Conservation (phyloP, 176 grass and related monocot species). For the Eleusine coracana region DNA sequence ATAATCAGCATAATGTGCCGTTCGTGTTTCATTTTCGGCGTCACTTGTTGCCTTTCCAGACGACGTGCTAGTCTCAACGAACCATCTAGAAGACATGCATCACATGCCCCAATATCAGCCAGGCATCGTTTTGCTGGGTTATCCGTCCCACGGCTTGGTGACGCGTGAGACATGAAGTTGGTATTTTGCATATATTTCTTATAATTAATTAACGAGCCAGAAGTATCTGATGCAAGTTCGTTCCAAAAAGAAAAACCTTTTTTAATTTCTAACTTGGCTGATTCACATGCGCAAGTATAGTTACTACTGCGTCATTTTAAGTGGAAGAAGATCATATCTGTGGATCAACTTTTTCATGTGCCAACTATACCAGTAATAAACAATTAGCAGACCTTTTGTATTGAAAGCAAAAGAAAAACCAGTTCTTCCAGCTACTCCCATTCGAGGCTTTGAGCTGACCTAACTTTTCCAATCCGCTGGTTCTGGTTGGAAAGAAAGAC, state of each 20-base stretch:
- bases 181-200: not conserved
- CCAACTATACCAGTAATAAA: not conserved
- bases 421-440: conserved; percentile 25
- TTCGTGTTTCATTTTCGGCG: conserved; percentile 44
- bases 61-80: conserved; percentile 18
- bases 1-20: not conserved
- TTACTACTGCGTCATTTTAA: not conserved
- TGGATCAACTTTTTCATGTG: not conserved
- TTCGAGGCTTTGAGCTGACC: conserved; percentile 15
- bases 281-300: not conserved
- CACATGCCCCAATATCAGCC: conserved; percentile 31
- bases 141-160: not conserved
- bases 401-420: not conserved
- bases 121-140: not conserved
- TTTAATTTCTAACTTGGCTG: too few species aligned
- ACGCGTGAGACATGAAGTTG: not conserved
- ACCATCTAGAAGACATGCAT: conserved; percentile 16
- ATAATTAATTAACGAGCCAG: too few species aligned
- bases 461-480: conserved; percentile 28
- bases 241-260: not conserved
- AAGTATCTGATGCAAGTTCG: not conserved
- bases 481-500: conserved; percentile 50
- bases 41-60: conserved; percentile 29
- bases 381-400: not conserved
- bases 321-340: not conserved